These are phyloP conservation scores for Misopates orontium DNA, from an alignment of 257 asterid genomes.

Conservation along the genomic window DNA sequence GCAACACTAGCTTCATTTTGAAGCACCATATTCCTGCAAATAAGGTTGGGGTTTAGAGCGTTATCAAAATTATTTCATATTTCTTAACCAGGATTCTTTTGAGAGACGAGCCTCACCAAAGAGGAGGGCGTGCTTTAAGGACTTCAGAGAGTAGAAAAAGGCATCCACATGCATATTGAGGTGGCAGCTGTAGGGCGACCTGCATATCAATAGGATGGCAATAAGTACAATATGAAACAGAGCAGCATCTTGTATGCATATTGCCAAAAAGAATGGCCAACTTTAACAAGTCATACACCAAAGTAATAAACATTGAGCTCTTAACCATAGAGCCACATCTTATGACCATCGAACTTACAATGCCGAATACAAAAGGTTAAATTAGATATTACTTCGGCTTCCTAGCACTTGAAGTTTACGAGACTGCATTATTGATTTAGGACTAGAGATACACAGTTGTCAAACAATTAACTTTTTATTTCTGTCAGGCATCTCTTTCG, in stretches of 20 bases:
- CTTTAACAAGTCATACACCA: not conserved
- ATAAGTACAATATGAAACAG: conserved; percentile 11
- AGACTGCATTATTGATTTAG: not conserved
- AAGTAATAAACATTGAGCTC: not conserved
- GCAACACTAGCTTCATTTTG: conserved; percentile 74
- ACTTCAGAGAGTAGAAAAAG: conserved; percentile 93
- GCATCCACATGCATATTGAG: conserved; percentile 96
- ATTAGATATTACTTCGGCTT: not conserved
- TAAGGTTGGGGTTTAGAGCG: not conserved
- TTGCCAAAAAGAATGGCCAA: not conserved
- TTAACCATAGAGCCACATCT: not conserved
- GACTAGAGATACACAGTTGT: not conserved
- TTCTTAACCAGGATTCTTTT: too few relatives aligned
- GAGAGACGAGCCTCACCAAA: conserved; percentile 53
- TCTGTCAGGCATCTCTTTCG: not conserved
- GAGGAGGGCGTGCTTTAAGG: conserved; percentile 88
- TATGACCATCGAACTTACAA: not conserved
- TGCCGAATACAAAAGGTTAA: not conserved
- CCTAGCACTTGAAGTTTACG: not conserved
- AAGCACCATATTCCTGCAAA: conserved; percentile 71
- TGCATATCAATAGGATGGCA: conserved; percentile 31
- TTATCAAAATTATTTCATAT: too few relatives aligned
- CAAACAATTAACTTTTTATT: not conserved
- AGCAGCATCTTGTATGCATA: not conserved
- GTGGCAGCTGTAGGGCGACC: conserved; percentile 93